These are phyloP conservation scores for Barnettozyma pratensis DNA, from an alignment of 805 yeast genomes.

Conservation along the genomic window DNA sequence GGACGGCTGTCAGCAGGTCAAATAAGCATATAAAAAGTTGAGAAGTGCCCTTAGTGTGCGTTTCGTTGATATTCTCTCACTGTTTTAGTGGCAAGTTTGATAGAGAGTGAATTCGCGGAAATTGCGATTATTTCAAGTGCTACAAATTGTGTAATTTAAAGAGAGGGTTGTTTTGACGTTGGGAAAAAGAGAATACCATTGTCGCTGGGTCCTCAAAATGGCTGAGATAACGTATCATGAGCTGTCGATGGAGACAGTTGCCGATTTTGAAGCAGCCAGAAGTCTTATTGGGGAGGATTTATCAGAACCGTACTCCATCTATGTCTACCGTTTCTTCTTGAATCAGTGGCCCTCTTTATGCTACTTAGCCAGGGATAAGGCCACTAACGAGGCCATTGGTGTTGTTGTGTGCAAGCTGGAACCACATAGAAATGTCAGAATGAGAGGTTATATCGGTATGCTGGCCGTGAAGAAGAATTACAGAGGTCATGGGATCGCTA, in stretches of 20 bases:
- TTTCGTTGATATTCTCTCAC: neutral
- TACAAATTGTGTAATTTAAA: too few species aligned
- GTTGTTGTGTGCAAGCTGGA: slow-evolving; percentile 81
- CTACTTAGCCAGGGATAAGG: slow-evolving; percentile 47
- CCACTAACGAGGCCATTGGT: slow-evolving; percentile 51
- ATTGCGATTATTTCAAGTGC: neutral
- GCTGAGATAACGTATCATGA: slow-evolving; percentile 18
- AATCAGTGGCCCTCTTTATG: slow-evolving; percentile 90
- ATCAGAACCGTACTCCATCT: slow-evolving; percentile 91
- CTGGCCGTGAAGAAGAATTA: slow-evolving; percentile 69
- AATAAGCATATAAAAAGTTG: neutral
- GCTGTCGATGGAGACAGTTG: slow-evolving; percentile 22
- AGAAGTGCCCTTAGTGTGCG: neutral
- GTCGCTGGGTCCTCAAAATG: neutral
- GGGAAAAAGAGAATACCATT: neutral
- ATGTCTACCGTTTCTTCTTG: slow-evolving; percentile 86
- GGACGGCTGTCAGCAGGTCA: neutral
- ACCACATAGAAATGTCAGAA: slow-evolving; percentile 63
- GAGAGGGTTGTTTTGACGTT: too few species aligned
- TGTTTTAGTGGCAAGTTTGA: neutral
- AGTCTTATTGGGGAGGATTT: slow-evolving; percentile 64
- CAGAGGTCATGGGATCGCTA: slow-evolving; percentile 82
- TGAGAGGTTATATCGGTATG: slow-evolving; percentile 96
- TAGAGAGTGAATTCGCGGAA: neutral
- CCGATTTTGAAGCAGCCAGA: slow-evolving; percentile 47